phyloP scores from a whole-genome alignment of 805 yeast species.

The Citeromyces matritensis region DNA sequence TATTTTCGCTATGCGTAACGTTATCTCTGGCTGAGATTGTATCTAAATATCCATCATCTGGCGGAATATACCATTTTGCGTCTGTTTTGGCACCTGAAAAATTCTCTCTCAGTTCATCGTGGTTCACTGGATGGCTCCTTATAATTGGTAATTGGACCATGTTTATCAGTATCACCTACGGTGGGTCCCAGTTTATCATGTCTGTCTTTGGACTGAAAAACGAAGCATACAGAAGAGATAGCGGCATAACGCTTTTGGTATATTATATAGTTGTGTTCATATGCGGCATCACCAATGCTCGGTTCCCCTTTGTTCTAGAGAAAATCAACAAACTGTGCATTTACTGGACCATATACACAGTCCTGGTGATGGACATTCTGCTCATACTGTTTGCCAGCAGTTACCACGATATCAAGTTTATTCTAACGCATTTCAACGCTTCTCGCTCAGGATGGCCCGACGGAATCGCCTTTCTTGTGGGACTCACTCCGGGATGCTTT shows the following conservation, averaged over 20 bases:
- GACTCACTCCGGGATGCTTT: conserved; percentile 65
- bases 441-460: conserved; percentile 66
- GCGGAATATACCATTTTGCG: conserved; percentile 65
- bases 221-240: conserved; percentile 40
- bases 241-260: conserved; percentile 36
- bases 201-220: conserved; percentile 52
- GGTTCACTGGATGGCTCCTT: conserved; percentile 71
- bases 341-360: conserved; percentile 64
- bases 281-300: conserved; percentile 50
- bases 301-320: conserved; percentile 45
- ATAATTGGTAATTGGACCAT: conserved; percentile 68
- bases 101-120: conserved; percentile 43
- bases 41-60: conserved; percentile 64
- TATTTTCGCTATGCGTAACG: conserved; percentile 50
- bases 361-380: conserved; percentile 49
- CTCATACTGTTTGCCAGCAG: conserved; percentile 40
- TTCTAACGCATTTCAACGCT: conserved; percentile 56
- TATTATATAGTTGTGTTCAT: conserved; percentile 39
- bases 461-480: conserved; percentile 57
- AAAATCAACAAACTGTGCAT: conserved; percentile 52
- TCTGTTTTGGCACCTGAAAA: conserved; percentile 49
- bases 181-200: conserved; percentile 62
- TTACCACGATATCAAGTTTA: conserved; percentile 43
- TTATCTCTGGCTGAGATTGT: conserved; percentile 65
- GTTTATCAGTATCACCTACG: conserved; percentile 58